Percentiles rank a stretch among this genome's conserved stretches.
phyloP scores from a whole-genome alignment of 345 rosid species.

The Raphanus raphanistrum region DNA sequence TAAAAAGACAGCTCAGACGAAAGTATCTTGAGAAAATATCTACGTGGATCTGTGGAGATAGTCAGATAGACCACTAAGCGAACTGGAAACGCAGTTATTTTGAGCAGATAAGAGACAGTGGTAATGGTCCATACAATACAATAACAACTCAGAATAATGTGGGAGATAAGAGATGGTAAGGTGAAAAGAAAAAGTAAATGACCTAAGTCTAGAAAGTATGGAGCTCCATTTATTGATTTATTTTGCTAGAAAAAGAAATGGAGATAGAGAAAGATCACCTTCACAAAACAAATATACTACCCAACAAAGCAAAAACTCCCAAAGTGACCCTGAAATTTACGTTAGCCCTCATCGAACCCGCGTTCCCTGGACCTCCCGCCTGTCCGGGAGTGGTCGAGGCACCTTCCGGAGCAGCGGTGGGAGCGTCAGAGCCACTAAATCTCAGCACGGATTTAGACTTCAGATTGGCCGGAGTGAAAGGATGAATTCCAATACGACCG shows the following conservation, averaged over 20 bases:
- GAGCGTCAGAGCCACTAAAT: neutral
- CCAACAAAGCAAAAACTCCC: slow-evolving; percentile 28
- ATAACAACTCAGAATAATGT: slow-evolving; percentile 11
- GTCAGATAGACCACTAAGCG: slow-evolving; percentile 15
- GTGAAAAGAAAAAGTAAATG: slow-evolving; percentile 1
- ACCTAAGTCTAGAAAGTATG: slow-evolving; percentile 12
- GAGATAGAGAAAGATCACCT: neutral
- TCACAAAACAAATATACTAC: slow-evolving; percentile 15
- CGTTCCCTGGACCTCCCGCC: slow-evolving; percentile 31
- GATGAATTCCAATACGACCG: slow-evolving; percentile 44
- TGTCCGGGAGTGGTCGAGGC: slow-evolving; percentile 20
- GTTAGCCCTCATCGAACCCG: slow-evolving; percentile 3
- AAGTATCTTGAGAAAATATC: neutral
- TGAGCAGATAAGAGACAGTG: slow-evolving; percentile 2
- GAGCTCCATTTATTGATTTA: slow-evolving; percentile 28
- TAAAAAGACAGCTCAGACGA: neutral
- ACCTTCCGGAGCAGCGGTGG: slow-evolving; percentile 7
- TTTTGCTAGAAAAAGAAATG: slow-evolving; percentile 3
- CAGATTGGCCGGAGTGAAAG: slow-evolving; percentile 25
- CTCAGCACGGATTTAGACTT: slow-evolving; percentile 30
- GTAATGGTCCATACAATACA: slow-evolving; percentile 31
- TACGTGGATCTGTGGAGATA: neutral
- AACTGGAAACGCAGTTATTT: neutral
- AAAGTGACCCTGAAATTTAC: slow-evolving; percentile 34
- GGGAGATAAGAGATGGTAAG: neutral